phyloP scores from a whole-genome alignment of 2,329 filamentous ascomycete species.

The Stemphylium vesicarium region DNA sequence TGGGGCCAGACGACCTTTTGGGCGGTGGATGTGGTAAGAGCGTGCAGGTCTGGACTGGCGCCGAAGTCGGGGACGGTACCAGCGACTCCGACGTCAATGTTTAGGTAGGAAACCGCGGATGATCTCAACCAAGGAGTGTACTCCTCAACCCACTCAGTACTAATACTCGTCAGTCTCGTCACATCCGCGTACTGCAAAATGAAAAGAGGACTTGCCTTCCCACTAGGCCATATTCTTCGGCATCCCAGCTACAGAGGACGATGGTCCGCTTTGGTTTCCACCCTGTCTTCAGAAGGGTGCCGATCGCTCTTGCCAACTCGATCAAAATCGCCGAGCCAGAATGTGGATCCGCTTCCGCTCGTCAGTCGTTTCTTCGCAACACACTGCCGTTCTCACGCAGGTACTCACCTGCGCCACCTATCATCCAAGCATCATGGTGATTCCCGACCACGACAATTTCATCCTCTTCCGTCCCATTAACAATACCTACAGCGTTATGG shows the following conservation, averaged over 20 bases:
- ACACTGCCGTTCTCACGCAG: neutral
- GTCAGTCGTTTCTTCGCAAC: neutral
- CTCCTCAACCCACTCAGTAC: slow-evolving; percentile 57
- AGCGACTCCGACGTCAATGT: slow-evolving; percentile 55
- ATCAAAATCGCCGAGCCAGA: slow-evolving; percentile 57
- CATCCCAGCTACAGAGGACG: slow-evolving; percentile 52
- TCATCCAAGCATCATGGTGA: slow-evolving; percentile 61
- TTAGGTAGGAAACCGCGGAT: slow-evolving; percentile 56
- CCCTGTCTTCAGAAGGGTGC: slow-evolving; percentile 54
- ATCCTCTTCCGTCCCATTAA: slow-evolving; percentile 66
- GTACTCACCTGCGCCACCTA: slow-evolving; percentile 53
- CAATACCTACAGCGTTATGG: slow-evolving; percentile 74
- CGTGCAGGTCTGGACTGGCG: slow-evolving; percentile 50
- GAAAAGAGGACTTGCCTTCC: slow-evolving; percentile 17
- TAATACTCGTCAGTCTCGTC: slow-evolving; percentile 31
- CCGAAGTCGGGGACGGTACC: slow-evolving; percentile 50
- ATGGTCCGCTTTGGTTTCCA: slow-evolving; percentile 54
- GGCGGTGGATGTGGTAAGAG: slow-evolving; percentile 39
- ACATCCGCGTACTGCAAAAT: neutral
- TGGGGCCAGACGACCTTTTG: slow-evolving; percentile 51
- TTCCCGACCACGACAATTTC: slow-evolving; percentile 62
- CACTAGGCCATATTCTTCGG: slow-evolving; percentile 48
- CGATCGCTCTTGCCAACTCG: slow-evolving; percentile 58
- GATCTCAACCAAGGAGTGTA: slow-evolving; percentile 55
- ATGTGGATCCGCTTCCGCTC: slow-evolving; percentile 55